Percentiles rank a stretch among this genome's conserved stretches.
phyloP scores from a whole-genome alignment of 2,329 filamentous ascomycete species.

The Epichloe sylvatica region DNA sequence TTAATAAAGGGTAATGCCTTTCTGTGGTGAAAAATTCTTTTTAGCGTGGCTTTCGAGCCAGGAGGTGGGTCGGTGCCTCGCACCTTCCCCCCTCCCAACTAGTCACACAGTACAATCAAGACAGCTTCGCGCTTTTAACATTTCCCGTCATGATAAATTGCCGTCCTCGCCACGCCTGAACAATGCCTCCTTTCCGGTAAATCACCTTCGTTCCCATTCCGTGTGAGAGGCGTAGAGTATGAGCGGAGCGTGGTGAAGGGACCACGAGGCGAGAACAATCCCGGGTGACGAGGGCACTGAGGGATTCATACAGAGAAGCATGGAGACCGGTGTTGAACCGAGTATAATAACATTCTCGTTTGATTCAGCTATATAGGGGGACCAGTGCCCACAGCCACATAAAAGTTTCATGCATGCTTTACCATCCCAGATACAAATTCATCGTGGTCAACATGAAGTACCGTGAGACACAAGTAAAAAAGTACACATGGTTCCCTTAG shows the following conservation, averaged over 20 bases:
- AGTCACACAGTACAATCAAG: too few relatives aligned
- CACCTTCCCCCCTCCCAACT: too few relatives aligned
- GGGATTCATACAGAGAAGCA: slow-evolving; percentile 40
- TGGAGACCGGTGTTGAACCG: slow-evolving; percentile 38
- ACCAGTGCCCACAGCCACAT: neutral
- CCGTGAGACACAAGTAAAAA: neutral
- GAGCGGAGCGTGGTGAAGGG: slow-evolving; percentile 57
- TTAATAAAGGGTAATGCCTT: too few relatives aligned
- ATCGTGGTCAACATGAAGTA: neutral
- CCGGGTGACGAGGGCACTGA: slow-evolving; percentile 46
- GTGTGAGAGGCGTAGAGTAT: slow-evolving; percentile 43
- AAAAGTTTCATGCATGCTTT: neutral
- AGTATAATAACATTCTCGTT: slow-evolving; percentile 3
- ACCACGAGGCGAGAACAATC: slow-evolving; percentile 40
- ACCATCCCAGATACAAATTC: neutral
- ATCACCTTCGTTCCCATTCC: slow-evolving; percentile 39
- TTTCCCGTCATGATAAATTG: too few relatives aligned
- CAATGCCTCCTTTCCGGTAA: neutral
- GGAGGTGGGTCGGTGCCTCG: too few relatives aligned
- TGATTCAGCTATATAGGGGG: neutral
- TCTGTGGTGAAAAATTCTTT: too few relatives aligned
- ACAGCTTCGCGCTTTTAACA: too few relatives aligned
- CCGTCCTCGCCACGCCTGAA: too few relatives aligned
- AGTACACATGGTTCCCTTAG: neutral
- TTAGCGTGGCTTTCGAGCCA: too few relatives aligned